Evolutionary conservation across 2,329 filamentous ascomycete genomes (phyloP), one percentile per base, ranked within the genome.

Genomic region (Lasiodiplodia gonubiensis): DNA sequence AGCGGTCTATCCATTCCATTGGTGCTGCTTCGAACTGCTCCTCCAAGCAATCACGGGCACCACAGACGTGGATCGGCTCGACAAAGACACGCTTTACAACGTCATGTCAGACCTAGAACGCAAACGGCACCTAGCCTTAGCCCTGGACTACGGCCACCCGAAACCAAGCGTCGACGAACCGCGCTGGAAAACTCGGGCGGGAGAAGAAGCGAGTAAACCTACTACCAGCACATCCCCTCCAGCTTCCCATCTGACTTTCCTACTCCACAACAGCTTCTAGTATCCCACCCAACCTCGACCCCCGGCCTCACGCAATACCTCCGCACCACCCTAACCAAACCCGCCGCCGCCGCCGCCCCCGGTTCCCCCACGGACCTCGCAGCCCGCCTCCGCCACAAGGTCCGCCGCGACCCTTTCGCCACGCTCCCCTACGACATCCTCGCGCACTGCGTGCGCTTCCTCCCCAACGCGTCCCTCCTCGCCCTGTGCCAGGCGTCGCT

Each of bases 21-120:
- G 54, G 54, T 59, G 54, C n/a, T 59, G 54, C 54, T 59, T 59
- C 18, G 54, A 59, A 4, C 35, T 59, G 25, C 30, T 59, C 7
- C n/a, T 59, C 14, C 2, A 25, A 23, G 11, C 18, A 4, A 21
- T 59, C n/a, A 39, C 54, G 14, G 30, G 18, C n/a, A 59, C 33
- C 12, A 23, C 37, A 8, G 54, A 33, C 7, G 6, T 11, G 39
- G 18, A 14, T 8, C 25, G 2, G 27, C 25, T 35, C 1, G 27
- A 53, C 2, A 53, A 35, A 16, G 51, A 33, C 3, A 6, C n/a
- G 18, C 51, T 53, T 10, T 53, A n/a, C 25, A 33, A 11, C 14
- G 18, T 33, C 27, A 33, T 53, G 27, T 11, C 11, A 12, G 49
- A 52, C 0, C 10, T 52, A 4, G 49, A 10, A 25, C 23, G 8